Percentiles rank a stretch among this genome's conserved stretches.
phyloP scores from a whole-genome alignment of 140 eudicot genomes.

The Anethum foeniculum region DNA sequence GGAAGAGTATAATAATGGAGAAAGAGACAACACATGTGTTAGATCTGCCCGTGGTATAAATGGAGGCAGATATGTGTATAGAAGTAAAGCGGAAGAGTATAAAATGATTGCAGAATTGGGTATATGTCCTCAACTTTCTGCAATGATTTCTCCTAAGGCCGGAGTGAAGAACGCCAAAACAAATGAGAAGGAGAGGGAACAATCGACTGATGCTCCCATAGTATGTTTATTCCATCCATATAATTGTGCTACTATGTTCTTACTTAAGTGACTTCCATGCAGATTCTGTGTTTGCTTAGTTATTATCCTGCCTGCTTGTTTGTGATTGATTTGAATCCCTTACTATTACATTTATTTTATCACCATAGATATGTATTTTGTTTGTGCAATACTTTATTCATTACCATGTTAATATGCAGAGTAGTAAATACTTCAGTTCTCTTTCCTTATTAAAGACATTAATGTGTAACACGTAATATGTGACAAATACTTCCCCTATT shows the following conservation, averaged over 20 bases:
- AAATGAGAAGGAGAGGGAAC: neutral
- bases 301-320: neutral
- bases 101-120: neutral
- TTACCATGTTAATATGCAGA: neutral
- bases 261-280: neutral
- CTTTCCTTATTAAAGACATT: neutral
- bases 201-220: neutral
- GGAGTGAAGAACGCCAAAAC: neutral
- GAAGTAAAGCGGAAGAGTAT: neutral
- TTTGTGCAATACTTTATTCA: neutral
- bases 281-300: neutral
- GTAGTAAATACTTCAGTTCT: neutral
- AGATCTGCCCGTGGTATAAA: neutral
- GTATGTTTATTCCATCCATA: slow-evolving; percentile 5
- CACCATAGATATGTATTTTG: neutral
- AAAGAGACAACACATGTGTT: neutral
- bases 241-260: neutral
- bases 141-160: neutral
- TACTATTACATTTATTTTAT: neutral
- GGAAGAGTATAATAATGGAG: neutral
- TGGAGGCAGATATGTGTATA: neutral
- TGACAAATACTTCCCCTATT: neutral
- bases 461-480: neutral
- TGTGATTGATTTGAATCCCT: neutral
- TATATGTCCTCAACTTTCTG: neutral